Evolutionary conservation across 2,329 filamentous ascomycete species (phyloP), one percentile per base, ranked within the genome.

Genomic region (Claviceps pazoutovae): DNA sequence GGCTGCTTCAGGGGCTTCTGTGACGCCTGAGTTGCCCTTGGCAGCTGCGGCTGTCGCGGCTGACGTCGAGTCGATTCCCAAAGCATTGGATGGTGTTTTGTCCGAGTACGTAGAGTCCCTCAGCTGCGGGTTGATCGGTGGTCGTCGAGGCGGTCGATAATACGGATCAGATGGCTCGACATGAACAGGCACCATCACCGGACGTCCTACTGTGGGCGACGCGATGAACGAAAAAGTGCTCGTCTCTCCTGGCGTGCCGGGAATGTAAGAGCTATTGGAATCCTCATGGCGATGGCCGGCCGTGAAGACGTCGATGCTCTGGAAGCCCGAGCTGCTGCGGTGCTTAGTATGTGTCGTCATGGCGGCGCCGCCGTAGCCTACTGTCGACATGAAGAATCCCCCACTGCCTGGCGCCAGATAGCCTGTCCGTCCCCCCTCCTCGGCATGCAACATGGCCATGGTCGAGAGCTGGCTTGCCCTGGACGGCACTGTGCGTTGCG

Each of bases 381-480:
- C 78, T 36, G 74, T 77, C 16, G 80, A 83, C 61, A 79, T 75
- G 62, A 79, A 72, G 9, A 81, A 60, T 53, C 78, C 74, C 14
- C 79, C 76, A 52, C 70, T 67, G 44, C 43, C 17, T 3, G 72
- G 69, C 68, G 74, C 72, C 45, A 72, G 64, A 56, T 80, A 82
- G 14, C 79, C 76, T 13, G 66, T 74, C 61, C 86, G 84, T 39
- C 81, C 77, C 19, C 53, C 51, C 47, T 81, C 80, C 14, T 86
- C 83, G 37, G 78, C 71, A 53, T 79, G 78, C 49, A 96, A 72
- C 78, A 96, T 96, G 17, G 82, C 86, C 37, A 86, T 79, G 56
- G 82, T 88, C 4, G 88, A 95, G 50, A 86, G 76, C 65, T 93
- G 85, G 62, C 88, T 96, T 60, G 86, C 82, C 54, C 88, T 80